phyloP scores from a whole-genome alignment of 2,329 filamentous ascomycete species.

The Setomelanomma holmii region DNA sequence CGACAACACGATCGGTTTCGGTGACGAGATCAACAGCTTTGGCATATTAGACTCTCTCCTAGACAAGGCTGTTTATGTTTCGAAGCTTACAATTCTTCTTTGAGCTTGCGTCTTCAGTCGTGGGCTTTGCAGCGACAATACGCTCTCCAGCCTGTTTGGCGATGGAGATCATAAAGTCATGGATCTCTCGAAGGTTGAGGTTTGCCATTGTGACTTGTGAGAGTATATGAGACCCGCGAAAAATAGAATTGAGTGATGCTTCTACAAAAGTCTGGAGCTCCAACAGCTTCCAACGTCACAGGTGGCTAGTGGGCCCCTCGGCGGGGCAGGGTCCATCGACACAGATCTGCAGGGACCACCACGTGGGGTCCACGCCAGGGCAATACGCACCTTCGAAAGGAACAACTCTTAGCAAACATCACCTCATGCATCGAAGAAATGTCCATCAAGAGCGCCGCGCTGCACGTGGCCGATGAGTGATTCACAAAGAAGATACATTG shows the following conservation, averaged over 20 bases:
- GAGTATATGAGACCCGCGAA: background rate
- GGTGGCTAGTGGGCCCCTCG: background rate
- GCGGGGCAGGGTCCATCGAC: slow-evolving; percentile 2
- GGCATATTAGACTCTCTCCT: background rate
- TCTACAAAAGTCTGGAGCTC: background rate
- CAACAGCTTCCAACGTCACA: background rate
- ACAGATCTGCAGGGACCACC: slow-evolving; percentile 3
- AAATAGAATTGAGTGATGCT: background rate
- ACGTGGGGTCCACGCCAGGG: background rate
- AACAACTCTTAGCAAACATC: background rate
- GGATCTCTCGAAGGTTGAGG: slow-evolving; percentile 56
- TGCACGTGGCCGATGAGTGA: no score
- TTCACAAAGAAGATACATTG: no score
- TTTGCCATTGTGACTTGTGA: slow-evolving; percentile 37
- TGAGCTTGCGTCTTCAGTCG: slow-evolving; percentile 49
- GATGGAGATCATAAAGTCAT: slow-evolving; percentile 56
- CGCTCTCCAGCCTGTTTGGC: slow-evolving; percentile 56
- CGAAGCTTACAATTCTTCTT: slow-evolving; percentile 59
- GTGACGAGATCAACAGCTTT: slow-evolving; percentile 68
- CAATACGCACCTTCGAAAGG: background rate
- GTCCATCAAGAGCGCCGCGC: background rate
- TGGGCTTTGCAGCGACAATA: slow-evolving; percentile 55
- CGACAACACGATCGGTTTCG: slow-evolving; percentile 68
- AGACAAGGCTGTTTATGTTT: background rate
- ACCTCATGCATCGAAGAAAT: background rate